Base-by-base conservation (phyloP, 345 rosid species). In the Gossypioides kirkii region DNA sequence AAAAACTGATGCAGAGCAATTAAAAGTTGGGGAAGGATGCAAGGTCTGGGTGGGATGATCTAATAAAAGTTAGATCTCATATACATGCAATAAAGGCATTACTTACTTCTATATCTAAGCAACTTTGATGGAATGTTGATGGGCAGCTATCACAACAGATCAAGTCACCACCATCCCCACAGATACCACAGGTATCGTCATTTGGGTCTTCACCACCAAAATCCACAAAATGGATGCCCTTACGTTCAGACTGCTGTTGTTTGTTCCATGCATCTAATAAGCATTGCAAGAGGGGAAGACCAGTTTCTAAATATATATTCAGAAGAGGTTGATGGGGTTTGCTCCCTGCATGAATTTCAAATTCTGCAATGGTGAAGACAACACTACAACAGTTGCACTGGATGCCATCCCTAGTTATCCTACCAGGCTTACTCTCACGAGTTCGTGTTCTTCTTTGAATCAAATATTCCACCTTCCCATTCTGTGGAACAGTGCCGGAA, bases 81-180 rank as follows among this genome's bases (percentile, higher is more conserved):
- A 25, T 47, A 28, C 26, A 9, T 20, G 50, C n/a, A 63, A 50
- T 61, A 45, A 67, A 66, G 70, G 6, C 38, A 45, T 12, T 22
- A 47, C 20, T 49, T 89, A 90, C 98, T 74, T 86, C 78, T 70
- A 94, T 87, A 73, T 83, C 90, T 72, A 94, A 71, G 86, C 98
- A 94, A 84, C 84, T 84, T 77, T 88, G 90, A 80, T 94, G 98
- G 81, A 94, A 94, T 10, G 98, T 92, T 70, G 98, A 92, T 61
- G 98, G 98, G 83, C 98, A 94, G 77, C 95, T 80, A 62, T 94
- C 98, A 61, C 98, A 94, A 77, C 98, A 94, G 74, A 87, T 82
- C 79, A 94, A 86, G 72, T 87, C 85, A 77, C 98, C 98, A 56
- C 98, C 98, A 86, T 94, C 98, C 68, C 98, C 98, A 81, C 98